Evolutionary conservation across 352 stramenopile species (phyloP).

Genomic region (Globisporangium splendens): DNA sequence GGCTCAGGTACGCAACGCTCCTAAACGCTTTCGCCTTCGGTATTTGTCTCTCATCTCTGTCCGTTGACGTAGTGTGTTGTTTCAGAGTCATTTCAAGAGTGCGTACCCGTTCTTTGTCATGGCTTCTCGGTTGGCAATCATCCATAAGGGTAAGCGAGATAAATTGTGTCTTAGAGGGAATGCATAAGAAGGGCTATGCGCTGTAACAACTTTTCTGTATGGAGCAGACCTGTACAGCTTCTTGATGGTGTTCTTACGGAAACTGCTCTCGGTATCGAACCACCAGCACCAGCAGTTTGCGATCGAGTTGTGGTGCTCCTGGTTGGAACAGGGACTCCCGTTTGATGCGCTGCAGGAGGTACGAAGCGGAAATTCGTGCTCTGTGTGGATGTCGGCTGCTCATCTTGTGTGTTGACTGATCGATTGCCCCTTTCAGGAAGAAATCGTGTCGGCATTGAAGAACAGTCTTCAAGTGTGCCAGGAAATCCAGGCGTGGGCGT

Average conservation of each 20-base stretch:
- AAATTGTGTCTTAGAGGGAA: not conserved
- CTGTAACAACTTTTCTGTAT: constrained; percentile 1
- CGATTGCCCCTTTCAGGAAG: constrained; percentile 26
- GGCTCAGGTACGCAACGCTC: constrained; percentile 38
- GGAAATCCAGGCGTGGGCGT: constrained; percentile 34
- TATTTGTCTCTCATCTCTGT: constrained; percentile 3
- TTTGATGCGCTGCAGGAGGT: constrained; percentile 71
- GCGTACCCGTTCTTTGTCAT: constrained; percentile 46
- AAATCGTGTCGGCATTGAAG: constrained; percentile 52
- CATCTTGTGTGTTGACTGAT: not conserved
- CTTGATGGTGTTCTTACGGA: constrained; percentile 77
- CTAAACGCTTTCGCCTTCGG: not conserved
- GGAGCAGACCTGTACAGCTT: constrained; percentile 71
- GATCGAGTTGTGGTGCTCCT: constrained; percentile 70
- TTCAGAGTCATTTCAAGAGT: constrained; percentile 37
- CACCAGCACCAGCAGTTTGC: constrained; percentile 46
- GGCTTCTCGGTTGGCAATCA: constrained; percentile 33
- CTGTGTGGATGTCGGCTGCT: not conserved
- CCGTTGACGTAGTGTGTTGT: constrained; percentile 27
- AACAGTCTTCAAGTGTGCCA: constrained; percentile 38
- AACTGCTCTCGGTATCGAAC: constrained; percentile 58
- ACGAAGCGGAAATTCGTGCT: constrained; percentile 4
- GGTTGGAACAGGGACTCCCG: constrained; percentile 34
- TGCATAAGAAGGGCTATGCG: constrained; percentile 1
- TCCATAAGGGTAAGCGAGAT: constrained; percentile 34